phyloP scores from a whole-genome alignment of 1,284 basidiomycete genomes.

The Porphyrellus sp. region DNA sequence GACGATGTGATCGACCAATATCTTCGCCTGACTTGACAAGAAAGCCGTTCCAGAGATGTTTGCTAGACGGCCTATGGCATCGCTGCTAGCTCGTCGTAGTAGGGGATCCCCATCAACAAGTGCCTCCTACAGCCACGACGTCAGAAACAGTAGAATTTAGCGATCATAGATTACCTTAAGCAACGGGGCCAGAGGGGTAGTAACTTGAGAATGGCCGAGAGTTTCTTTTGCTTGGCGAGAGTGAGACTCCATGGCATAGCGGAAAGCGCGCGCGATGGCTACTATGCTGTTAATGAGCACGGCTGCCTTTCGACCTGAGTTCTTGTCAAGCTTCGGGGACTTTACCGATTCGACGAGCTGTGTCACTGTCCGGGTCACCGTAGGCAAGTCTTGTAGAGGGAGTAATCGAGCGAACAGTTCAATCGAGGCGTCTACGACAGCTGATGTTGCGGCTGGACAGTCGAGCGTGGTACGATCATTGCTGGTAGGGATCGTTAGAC shows the following conservation, averaged over 20 bases:
- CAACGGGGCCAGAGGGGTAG: conserved; percentile 67
- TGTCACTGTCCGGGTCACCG: conserved; percentile 65
- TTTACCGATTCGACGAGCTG: conserved; percentile 69
- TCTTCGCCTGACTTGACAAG: conserved; percentile 86
- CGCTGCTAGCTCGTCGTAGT: conserved; percentile 80
- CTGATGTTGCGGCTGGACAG: conserved; percentile 76
- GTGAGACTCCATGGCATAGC: conserved; percentile 52
- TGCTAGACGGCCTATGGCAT: conserved; percentile 86
- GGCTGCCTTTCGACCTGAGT: conserved; percentile 86
- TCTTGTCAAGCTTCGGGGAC: conserved; percentile 84
- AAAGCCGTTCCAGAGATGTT: conserved; percentile 84
- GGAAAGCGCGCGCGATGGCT: conserved; percentile 76
- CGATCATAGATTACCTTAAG: conserved; percentile 59
- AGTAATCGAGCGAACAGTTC: conserved; percentile 82
- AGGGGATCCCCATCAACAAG: conserved; percentile 79
- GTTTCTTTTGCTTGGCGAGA: conserved; percentile 63
- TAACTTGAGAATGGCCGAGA: conserved; percentile 69
- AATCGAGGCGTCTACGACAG: conserved; percentile 87
- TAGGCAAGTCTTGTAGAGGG: conserved; percentile 72
- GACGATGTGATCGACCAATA: conserved; percentile 93
- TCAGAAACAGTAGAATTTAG: conserved; percentile 4
- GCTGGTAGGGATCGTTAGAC: conserved; percentile 47
- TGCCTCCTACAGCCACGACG: conserved; percentile 53
- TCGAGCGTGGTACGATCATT: conserved; percentile 49
- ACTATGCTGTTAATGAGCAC: conserved; percentile 80